Conservation (phyloP, 1,284 basidiomycete species). For the Naganishia sp. region DNA sequence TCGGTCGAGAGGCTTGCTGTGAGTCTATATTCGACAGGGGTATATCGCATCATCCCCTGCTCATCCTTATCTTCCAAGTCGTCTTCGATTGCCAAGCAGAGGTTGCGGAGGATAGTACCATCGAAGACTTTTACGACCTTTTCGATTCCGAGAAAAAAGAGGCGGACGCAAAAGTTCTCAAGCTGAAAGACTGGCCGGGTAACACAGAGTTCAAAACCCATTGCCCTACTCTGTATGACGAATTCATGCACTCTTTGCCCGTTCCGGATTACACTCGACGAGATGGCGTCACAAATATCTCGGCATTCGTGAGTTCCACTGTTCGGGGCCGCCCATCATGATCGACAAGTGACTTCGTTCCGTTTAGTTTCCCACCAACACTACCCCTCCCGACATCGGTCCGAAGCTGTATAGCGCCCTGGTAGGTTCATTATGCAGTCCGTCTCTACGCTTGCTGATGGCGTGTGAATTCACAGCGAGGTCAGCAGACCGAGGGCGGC, state of each 20-base stretch:
- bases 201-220: slow-evolving; percentile 76
- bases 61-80: slow-evolving; percentile 44
- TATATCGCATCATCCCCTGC: slow-evolving; percentile 12
- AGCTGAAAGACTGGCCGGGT: slow-evolving; percentile 94
- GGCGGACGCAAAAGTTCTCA: slow-evolving; percentile 61
- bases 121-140: slow-evolving; percentile 74
- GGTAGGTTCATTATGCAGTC: slow-evolving; percentile 36
- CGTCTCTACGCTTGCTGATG: slow-evolving; percentile 1
- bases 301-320: slow-evolving; percentile 53
- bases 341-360: background rate
- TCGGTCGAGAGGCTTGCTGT: slow-evolving; percentile 60
- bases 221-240: slow-evolving; percentile 84
- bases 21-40: slow-evolving; percentile 32
- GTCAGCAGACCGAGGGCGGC: slow-evolving; percentile 36
- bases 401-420: slow-evolving; percentile 61
- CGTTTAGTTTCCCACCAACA: slow-evolving; percentile 75
- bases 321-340: background rate
- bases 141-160: slow-evolving; percentile 69
- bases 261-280: slow-evolving; percentile 83
- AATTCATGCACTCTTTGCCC: slow-evolving; percentile 79
- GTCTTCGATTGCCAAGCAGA: slow-evolving; percentile 80
- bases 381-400: slow-evolving; percentile 83
- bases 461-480: slow-evolving; percentile 16
- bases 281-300: slow-evolving; percentile 84
- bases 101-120: slow-evolving; percentile 62